These are phyloP conservation scores for Rhodotorula babjevae DNA, from an alignment of 768 basidiomycete species.

Conservation along the genomic window DNA sequence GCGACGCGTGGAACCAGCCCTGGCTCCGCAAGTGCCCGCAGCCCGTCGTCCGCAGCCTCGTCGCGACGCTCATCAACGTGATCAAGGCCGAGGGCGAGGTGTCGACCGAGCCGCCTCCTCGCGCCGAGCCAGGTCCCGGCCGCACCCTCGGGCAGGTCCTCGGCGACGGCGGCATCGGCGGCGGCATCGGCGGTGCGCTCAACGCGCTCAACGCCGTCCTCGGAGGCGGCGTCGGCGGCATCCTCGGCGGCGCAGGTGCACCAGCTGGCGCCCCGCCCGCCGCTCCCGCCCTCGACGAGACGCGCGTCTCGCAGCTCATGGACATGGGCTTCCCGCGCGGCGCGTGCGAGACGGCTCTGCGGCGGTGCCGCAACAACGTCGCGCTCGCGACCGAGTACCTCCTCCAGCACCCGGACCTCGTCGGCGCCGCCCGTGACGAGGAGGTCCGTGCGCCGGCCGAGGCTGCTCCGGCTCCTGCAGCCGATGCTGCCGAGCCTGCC, in stretches of 20 bases:
- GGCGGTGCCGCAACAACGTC: conserved; percentile 81
- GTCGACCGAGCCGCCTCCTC: conserved; percentile 49
- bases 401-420: conserved; percentile 71
- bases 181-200: conserved; percentile 5
- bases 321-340: conserved; percentile 98
- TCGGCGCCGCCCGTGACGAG: conserved; percentile 45
- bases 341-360: conserved; percentile 75
- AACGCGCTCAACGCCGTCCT: conserved; percentile 20
- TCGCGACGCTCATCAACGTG: conserved; percentile 73
- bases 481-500: not conserved
- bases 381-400: conserved; percentile 81
- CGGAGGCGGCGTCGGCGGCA: conserved; percentile 12
- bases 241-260: conserved; percentile 39
- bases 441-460: conserved; percentile 19
- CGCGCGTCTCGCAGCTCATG: conserved; percentile 70
- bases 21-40: conserved; percentile 74
- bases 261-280: conserved; percentile 39
- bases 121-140: conserved; percentile 13
- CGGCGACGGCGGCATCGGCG: not conserved
- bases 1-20: conserved; percentile 69
- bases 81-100: conserved; percentile 78
- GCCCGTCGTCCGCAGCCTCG: conserved; percentile 66
- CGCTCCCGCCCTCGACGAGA: conserved; percentile 61
- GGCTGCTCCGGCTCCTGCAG: not conserved
- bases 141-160: conserved; percentile 3